Evolutionary conservation across 2,329 filamentous ascomycete species (phyloP).

Genomic region (Botrytis tulipae): DNA sequence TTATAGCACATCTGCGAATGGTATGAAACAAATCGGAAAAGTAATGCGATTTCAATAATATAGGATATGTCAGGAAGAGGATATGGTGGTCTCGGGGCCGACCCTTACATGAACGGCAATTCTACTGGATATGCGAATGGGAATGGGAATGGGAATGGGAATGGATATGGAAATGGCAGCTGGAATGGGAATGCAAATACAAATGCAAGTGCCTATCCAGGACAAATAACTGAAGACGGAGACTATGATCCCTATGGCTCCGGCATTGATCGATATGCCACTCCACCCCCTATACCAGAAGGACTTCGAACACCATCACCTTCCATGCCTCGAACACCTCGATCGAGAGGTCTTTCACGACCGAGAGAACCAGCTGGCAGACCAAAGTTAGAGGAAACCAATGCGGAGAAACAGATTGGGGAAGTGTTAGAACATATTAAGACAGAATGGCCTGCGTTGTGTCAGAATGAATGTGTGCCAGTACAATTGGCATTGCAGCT

Average conservation of each 20-base stretch:
- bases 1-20: slow-evolving; percentile 25
- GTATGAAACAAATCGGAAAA: slow-evolving; percentile 25
- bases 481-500: slow-evolving; percentile 94
- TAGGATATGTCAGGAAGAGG: slow-evolving; percentile 37
- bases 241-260: slow-evolving; percentile 38
- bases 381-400: slow-evolving; percentile 31
- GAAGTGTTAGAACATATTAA: slow-evolving; percentile 77
- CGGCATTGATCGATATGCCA: slow-evolving; percentile 30
- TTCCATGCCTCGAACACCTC: slow-evolving; percentile 28
- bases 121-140: slow-evolving; percentile 21
- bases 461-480: slow-evolving; percentile 81
- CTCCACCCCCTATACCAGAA: slow-evolving; percentile 26
- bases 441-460: slow-evolving; percentile 89
- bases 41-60: slow-evolving; percentile 29
- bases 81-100: slow-evolving; percentile 36
- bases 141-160: slow-evolving; percentile 8
- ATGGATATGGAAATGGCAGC: slow-evolving; percentile 12
- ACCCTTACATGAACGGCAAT: slow-evolving; percentile 35
- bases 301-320: slow-evolving; percentile 22
- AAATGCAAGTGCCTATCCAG: slow-evolving; percentile 31
- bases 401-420: slow-evolving; percentile 37
- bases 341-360: slow-evolving; percentile 26
- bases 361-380: slow-evolving; percentile 23
- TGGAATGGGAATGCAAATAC: slow-evolving; percentile 13
- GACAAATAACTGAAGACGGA: slow-evolving; percentile 29